These are phyloP conservation scores for Abrus precatorius DNA, from an alignment of 306 rosid genomes.

Conservation along the genomic window DNA sequence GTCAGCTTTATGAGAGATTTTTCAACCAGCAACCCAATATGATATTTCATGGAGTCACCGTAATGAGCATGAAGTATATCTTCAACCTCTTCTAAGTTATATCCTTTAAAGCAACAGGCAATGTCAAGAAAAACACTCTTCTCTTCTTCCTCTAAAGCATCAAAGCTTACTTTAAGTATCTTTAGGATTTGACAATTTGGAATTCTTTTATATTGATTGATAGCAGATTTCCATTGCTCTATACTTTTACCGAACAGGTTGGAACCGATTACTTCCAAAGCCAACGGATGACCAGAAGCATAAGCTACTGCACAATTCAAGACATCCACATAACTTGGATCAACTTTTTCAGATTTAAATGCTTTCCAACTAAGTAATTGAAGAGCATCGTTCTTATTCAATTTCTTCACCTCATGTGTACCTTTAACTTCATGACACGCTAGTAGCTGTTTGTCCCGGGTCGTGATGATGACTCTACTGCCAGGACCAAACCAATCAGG, in stretches of 20 bases:
- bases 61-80: not conserved
- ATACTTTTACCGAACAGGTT: not conserved
- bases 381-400: conserved; percentile 5
- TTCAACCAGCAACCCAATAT: not conserved
- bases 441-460: conserved; percentile 41
- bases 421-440: conserved; percentile 6
- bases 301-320: not conserved
- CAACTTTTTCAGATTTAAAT: not conserved
- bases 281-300: conserved; percentile 29
- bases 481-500: conserved; percentile 44
- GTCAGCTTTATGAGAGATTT: conserved; percentile 18
- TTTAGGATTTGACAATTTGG: not conserved
- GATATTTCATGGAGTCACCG: not conserved
- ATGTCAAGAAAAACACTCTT: conserved; percentile 38
- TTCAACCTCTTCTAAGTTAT: not conserved
- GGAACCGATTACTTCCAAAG: conserved; percentile 38
- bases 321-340: not conserved
- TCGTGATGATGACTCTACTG: conserved; percentile 48
- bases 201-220: not conserved
- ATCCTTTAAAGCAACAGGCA: conserved; percentile 22
- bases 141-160: conserved; percentile 38
- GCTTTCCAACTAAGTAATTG: conserved; percentile 5
- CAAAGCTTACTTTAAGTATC: conserved; percentile 37
- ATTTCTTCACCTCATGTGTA: not conserved
- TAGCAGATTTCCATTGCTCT: not conserved